Base-by-base conservation (phyloP, 2,329 filamentous ascomycete species). In the Cladosporium halotolerans region DNA sequence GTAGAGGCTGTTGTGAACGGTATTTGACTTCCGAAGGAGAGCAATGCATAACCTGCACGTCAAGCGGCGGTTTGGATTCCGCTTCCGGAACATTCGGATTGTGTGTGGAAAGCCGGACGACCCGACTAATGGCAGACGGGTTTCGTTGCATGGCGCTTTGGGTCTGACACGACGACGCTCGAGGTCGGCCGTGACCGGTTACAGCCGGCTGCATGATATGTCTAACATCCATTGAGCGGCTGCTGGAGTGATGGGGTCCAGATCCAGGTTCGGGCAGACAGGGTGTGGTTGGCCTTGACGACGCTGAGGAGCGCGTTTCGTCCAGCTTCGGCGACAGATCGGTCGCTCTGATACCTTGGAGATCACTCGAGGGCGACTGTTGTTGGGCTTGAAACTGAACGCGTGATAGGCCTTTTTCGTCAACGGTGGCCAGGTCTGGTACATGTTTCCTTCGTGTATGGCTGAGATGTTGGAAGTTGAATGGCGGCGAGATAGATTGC, bases 381-480 rank as follows among this genome's bases (percentile, higher is more conserved):
- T 76, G 76, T 34, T 77, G n/a, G 13, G n/a, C 36, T 74, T 43
- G 76, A 74, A 50, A 79, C 74, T 28, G 76, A 73, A 80, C 76
- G 6, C 73, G 74, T 28, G 75, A 74, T 16, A 82, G 68, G 31
- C 80, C 75, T 53, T 74, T 71, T 52, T 78, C 73, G 50, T 76
- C 73, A 10, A 76, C 71, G 33, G 73, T 74, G 38, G 80, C 75
- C 16, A 83, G 67, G 3, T 71, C 70, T 32, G 77, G 73, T 53
- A 82, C 74, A 53, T 83, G 77, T 19, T 76, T 67, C 19, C 77
- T 75, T 53, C 76, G 76, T 28, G 80, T 81, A 62, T 84, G 81
- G 34, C 79, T 80, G 49, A 85, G 67, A 61, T 84, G 82, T 57
- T 84, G 80, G 62, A 85, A 85, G 60, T 82, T 79, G 66, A 82